Base-by-base conservation (phyloP, 148 eudicot genomes). In the Camellia granthamiana region DNA sequence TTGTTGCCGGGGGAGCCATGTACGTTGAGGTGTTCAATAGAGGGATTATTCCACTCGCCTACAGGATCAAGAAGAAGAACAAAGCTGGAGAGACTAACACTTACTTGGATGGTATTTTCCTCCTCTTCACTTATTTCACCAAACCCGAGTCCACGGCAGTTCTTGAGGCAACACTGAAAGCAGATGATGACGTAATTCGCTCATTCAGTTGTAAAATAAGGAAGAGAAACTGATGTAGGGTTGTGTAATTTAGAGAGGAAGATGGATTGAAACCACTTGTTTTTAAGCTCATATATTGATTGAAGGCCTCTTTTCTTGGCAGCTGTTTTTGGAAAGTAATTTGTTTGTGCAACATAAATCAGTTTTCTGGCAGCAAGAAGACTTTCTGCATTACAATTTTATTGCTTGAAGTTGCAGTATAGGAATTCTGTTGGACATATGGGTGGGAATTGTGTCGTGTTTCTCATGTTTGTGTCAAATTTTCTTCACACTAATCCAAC, bases 121-220 rank as follows among this genome's bases (percentile, higher is more conserved):
- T 96, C 78, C 91, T 96, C 63, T 92, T 94, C 84, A 93, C 95
- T 66, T 94, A 91, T 82, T 96, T 90, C 86, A 96, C 99, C 42
- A 91, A 94, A 75, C 97, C 97, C 6, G 95, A 96, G 68, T 91
- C 99, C 63, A 81, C 90, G 69, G 41, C 80, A 4, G 87, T 76
- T 77, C 90, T 96, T 1, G 90, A 88, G 71, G 83, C 66, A 58
- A 81, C 88, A 1, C 81, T 94, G 46, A 74, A 74, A 44, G 61
- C 81, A 3, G 99, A 94, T 58, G 94, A 94, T 52, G 88, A 92
- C 74, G 88, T 91, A 77, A 91, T 96, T 21, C 86, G 95, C 51
- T 90, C 91, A 11, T 84, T 90, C 78, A 94, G 81, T 84, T 89
- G 92, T 87, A 92, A 88, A 83, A 83, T 92, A 0, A 84, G 89